Evolutionary conservation across 192 early-diverging fungal species (phyloP), one percentile per base, ranked within the genome.

Genomic region (Phlyctochytrium planicorne): DNA sequence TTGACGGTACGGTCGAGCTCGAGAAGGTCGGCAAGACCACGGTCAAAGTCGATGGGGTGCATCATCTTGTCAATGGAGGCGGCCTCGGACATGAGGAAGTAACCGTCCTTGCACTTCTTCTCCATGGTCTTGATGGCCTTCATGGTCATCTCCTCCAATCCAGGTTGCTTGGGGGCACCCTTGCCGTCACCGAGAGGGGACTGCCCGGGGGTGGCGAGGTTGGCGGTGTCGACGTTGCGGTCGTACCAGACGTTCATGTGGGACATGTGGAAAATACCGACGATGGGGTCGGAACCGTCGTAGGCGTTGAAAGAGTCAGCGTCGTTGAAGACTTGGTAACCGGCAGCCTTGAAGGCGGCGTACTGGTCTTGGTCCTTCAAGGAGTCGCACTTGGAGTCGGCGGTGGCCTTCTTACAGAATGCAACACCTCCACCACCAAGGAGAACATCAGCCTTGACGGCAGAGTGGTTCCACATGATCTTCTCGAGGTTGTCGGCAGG

Each of bases 191-290:
- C 67, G 55, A 74, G 73, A 52, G 86, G 86, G 10, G 78, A 70
- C 35, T 30, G 33, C 30, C 59, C 70, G 59, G 70, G 68, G 34
- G 60, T 76, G 6, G 69, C 64, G 36, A 83, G 66, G 70, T 83
- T 87, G 57, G 66, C 70, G 53, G 74, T 82, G 65, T 76, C 82
- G 60, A 88, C 62, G 60, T 84, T 80, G 53, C 87, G 79, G 60
- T 88, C 87, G 71, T 84, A 36, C 87, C 87, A 89, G 31, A 84
- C 82, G 70, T 89, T 86, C 83, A 89, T 73, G 81, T 83, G 69
- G 53, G 52, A 52, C 6, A 61, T 59, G 66, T 73, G 73, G 84
- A 89, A 89, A 72, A 89, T 77, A 73, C 87, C 87, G 63, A 88
- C 76, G 29, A 89, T 70, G 24, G 80, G 82, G 30, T 77, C 79